phyloP scores from a whole-genome alignment of 1,284 basidiomycete species.

The Cerioporus squamosus region DNA sequence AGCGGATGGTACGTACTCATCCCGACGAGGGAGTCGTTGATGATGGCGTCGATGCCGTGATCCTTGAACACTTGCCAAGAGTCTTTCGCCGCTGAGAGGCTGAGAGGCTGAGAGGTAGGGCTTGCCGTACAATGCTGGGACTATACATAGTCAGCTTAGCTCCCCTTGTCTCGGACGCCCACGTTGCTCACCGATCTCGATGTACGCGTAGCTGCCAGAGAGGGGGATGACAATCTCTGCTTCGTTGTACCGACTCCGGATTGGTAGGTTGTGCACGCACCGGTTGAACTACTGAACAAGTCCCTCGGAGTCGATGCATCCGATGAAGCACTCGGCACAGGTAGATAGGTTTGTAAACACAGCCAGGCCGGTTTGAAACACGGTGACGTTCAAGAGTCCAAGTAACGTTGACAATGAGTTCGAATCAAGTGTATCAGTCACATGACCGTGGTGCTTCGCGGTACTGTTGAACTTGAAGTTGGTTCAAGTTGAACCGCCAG shows the following conservation, averaged over 20 bases:
- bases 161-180: too few relatives aligned
- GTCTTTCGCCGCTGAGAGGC: conserved; percentile 88
- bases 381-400: too few relatives aligned
- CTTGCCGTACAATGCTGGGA: conserved; percentile 83
- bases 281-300: conserved; percentile 85
- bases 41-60: conserved; percentile 83
- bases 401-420: too few relatives aligned
- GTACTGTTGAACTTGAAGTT: too few relatives aligned
- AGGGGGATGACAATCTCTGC: not conserved
- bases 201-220: conserved; percentile 68
- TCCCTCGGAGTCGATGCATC: conserved; percentile 70
- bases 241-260: not conserved
- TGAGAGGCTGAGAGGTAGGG: too few relatives aligned
- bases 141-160: not conserved
- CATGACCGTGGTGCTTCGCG: too few relatives aligned
- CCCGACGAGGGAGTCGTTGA: conserved; percentile 86
- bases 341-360: too few relatives aligned
- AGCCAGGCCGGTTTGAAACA: conserved; percentile 73
- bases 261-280: conserved; percentile 40
- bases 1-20: conserved; percentile 57
- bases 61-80: conserved; percentile 89
- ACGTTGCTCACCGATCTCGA: conserved; percentile 67
- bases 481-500: too few relatives aligned
- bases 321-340: conserved; percentile 81
- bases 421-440: too few relatives aligned